Percentiles rank a stretch among this genome's conserved stretches.
Conservation (phyloP, 2,329 filamentous ascomycete genomes). For the Fusarium compactum region DNA sequence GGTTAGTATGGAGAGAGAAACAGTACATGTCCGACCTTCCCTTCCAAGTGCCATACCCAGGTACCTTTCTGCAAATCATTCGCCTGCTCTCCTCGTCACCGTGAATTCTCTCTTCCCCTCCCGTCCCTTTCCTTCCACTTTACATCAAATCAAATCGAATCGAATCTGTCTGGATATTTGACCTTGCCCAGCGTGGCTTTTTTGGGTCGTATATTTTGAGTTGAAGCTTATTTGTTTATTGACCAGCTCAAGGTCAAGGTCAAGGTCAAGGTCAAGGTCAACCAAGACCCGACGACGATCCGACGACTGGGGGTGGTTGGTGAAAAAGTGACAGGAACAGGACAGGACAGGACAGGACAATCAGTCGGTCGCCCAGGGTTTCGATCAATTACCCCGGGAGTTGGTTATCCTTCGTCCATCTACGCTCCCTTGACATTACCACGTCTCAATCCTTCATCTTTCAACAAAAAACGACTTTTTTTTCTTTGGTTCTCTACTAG, state of each 20-base stretch:
- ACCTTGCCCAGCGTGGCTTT: constrained; percentile 18
- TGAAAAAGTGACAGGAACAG: constrained; percentile 25
- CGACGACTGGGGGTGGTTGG: constrained; percentile 40
- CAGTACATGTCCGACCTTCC: constrained; percentile 9
- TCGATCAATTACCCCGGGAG: constrained; percentile 34
- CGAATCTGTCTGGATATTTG: constrained; percentile 13
- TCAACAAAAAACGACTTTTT: constrained; percentile 10
- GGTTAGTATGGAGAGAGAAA: not conserved
- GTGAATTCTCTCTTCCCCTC: constrained; percentile 16
- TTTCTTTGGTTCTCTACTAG: not conserved
- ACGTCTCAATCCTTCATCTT: constrained; percentile 25
- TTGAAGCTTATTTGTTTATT: constrained; percentile 32
- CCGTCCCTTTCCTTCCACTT: constrained; percentile 1
- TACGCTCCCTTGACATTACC: constrained; percentile 27
- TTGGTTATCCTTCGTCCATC: constrained; percentile 23
- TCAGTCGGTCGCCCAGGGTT: constrained; percentile 29
- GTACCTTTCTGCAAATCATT: constrained; percentile 27
- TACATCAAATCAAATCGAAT: constrained; percentile 12
- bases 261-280: not conserved
- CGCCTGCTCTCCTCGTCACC: constrained; percentile 15
- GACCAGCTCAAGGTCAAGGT: constrained; percentile 16
- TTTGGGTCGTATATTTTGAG: constrained; percentile 11
- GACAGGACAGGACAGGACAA: not conserved
- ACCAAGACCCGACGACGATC: constrained; percentile 29
- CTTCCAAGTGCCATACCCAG: constrained; percentile 1